Base-by-base conservation (phyloP, 1,284 basidiomycete genomes). In the Sutorius eximius region DNA sequence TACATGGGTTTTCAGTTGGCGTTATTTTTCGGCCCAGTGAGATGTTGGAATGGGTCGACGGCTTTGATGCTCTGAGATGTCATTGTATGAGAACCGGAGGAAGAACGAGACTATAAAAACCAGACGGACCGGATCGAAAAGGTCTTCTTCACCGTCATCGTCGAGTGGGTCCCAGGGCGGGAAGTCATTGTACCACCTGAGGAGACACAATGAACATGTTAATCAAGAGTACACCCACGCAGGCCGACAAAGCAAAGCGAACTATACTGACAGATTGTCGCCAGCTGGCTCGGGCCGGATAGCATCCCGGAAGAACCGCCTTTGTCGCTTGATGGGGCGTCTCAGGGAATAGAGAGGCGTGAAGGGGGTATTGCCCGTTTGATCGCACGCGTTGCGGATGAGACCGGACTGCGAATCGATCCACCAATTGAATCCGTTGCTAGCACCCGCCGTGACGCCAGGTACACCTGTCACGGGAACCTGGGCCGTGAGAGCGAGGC, bases 111-210 rank as follows among this genome's bases (percentile, higher is more conserved):
- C 3, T 10, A 7, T 12, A 22, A 40, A 42, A 27, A n/a, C 36
- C 5, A 51, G 15, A 45, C 56, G 43, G 15, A 59, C 57, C n/a
- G 41, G 38, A 36, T 58, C 51, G 6, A 56, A 22, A 5, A 24
- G 22, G 38, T 57, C 53, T 13, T 55, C 54, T 29, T 2, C 30
- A 9, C 66, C 69, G 2, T 71, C 66, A 18, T 65, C 62, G 29
- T 65, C 60, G 15, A 71, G 66, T 2, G 69, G 69, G 5, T 67
- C 61, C 66, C 69, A 67, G 9, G 66, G 68, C 1, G 53, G 45
- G 1, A 29, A 13, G 18, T 49, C 64, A n/a, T 44, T 24, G 45
- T 42, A 44, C 69, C 64, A 68, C 20, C 69, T 70, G 13, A 15
- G 20, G 6, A n/a, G 20, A 41, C 13, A 12, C 7, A 8, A 37